A percentile compares a stretch with the other conserved stretches of the same genome.
Conservation (phyloP, 345 rosid species). For the Eucalyptus regnans region DNA sequence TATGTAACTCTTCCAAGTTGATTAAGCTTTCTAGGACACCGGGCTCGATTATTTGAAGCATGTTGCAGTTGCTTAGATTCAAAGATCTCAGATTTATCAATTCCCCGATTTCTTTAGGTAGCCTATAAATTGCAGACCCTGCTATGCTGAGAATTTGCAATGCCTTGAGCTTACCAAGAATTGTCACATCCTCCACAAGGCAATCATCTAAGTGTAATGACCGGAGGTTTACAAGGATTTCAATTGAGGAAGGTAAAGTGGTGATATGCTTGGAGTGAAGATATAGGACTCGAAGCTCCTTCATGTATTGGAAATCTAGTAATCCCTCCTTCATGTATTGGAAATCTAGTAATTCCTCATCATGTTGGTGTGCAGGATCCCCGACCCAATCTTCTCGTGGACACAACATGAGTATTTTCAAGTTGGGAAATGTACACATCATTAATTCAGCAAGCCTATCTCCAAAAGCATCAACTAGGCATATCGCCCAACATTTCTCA, state of each 20-base stretch:
- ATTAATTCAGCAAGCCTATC: accelerated
- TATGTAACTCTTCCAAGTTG: no score
- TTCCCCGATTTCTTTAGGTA: no score
- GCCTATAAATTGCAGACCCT: accelerated
- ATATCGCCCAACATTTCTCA: no score
- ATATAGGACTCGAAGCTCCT: no score
- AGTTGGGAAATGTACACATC: accelerated
- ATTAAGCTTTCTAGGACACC: accelerated
- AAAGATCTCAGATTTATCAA: accelerated
- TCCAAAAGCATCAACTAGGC: accelerated
- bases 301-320: not conserved
- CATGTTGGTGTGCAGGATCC: accelerated
- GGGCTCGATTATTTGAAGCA: no score
- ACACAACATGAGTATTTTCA: no score
- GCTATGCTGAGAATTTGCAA: not conserved
- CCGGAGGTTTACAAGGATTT: not conserved
- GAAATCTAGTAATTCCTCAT: not conserved
- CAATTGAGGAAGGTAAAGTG: not conserved
- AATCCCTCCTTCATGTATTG: not conserved
- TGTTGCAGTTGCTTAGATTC: no score
- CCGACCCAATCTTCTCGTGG: accelerated
- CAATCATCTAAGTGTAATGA: not conserved
- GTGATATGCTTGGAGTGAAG: not conserved
- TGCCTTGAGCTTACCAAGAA: not conserved
- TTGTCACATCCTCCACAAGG: not conserved